Conservation (phyloP, 2,329 filamentous ascomycete species). For the Colletotrichum liriopes region DNA sequence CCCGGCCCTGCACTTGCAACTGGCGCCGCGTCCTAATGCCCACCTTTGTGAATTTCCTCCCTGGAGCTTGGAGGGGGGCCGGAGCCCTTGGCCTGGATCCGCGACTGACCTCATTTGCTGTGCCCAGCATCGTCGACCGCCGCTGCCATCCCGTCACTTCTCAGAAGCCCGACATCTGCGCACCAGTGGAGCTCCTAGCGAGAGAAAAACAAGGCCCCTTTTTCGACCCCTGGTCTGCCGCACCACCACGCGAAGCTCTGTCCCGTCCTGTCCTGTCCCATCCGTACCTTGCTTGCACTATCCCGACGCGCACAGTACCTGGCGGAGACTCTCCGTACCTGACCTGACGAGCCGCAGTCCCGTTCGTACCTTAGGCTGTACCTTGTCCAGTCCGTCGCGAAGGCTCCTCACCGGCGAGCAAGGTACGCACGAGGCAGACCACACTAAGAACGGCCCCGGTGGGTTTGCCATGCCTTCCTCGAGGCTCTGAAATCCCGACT, state of each 20-base stretch:
- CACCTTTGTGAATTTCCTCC: slow-evolving; percentile 23
- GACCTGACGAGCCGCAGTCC: slow-evolving; percentile 24
- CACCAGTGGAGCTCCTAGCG: slow-evolving; percentile 38
- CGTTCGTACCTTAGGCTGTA: slow-evolving; percentile 12
- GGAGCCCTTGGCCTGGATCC: slow-evolving; percentile 33
- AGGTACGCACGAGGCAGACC: slow-evolving; percentile 23
- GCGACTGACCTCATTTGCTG: slow-evolving; percentile 42
- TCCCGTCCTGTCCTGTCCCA: slow-evolving; percentile 12
- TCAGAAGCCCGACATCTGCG: slow-evolving; percentile 35
- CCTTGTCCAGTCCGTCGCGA: slow-evolving; percentile 6
- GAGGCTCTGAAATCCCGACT: slow-evolving; percentile 41
- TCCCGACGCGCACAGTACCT: slow-evolving; percentile 15
- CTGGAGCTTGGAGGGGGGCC: slow-evolving; percentile 20
- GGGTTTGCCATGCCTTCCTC: slow-evolving; percentile 42
- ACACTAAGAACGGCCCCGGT: slow-evolving; percentile 36
- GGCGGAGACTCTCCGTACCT: slow-evolving; percentile 20
- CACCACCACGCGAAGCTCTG: slow-evolving; percentile 38
- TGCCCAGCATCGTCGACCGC: slow-evolving; percentile 38
- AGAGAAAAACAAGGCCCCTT: slow-evolving; percentile 28
- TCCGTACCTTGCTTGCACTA: slow-evolving; percentile 8
- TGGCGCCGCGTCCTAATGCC: slow-evolving; percentile 27
- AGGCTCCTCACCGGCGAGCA: slow-evolving; percentile 7
- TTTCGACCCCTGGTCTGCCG: slow-evolving; percentile 38
- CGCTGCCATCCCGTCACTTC: slow-evolving; percentile 33
- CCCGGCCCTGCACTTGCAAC: slow-evolving; percentile 24